Base-by-base conservation (phyloP, 768 basidiomycete genomes). In the Termitomyces bulborhizus region DNA sequence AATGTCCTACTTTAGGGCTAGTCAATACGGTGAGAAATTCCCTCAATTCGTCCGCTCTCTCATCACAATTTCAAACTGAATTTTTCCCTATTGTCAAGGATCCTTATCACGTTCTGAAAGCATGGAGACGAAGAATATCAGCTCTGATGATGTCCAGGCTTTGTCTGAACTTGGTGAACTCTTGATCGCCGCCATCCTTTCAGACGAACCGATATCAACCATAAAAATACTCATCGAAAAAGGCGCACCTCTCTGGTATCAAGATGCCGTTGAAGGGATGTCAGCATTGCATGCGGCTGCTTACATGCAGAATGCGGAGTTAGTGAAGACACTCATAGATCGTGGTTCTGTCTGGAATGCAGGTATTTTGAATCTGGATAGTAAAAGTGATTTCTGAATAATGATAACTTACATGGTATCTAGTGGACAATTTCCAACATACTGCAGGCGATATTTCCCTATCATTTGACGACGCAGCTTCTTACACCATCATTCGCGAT, bases 321-420 rank as follows among this genome's bases (percentile, higher is more conserved):
- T 96, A 15, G 76, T 88, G 11, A 78, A 79, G 51, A 65, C 78
- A 6, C 74, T 98, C 34, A 76, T 99, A 27, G 76, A 84, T n/a
- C 77, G 82, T 53, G 94, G 96, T 12, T 94, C 92, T 1, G 66
- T 93, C 0, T 99, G 97, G 97, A 97, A 95, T 69, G 79, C 90
- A 62, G 84, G 93, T 84, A 77, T 13, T n/a, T 16, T 13, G 15
- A 6, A 15, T 26, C 24, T 27, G 26, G 18, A 37, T 13, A 37
- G 16, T 34, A 13, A 39, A 43, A 46, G 16, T 4, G 26, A 12
- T 40, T 46, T 16, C 27, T 53, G 39, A 48, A 36, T 26, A 21
- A 21, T 21, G 21, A 21, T 21, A 43, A 51, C 31, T 41, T 42
- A 6, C 8, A 45, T 34, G 39, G 5, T 15, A 21, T 44, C 48